Conservation (phyloP, 2,329 filamentous ascomycete genomes). For the Fusarium sublunatum region DNA sequence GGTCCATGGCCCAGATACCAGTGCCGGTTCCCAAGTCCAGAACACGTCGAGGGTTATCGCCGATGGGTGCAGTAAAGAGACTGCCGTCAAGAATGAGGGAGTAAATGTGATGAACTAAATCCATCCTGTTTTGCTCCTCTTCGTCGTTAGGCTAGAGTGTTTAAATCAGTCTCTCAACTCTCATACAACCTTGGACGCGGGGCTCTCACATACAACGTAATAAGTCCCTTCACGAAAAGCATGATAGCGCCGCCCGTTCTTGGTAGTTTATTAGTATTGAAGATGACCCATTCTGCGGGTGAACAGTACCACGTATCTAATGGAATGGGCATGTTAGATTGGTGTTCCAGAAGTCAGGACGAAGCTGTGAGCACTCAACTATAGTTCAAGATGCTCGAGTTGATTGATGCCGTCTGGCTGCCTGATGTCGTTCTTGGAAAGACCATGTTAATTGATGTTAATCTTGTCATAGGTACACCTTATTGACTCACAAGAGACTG, state of each 20-base stretch:
- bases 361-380: background rate
- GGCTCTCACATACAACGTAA: background rate
- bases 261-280: background rate
- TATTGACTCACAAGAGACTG: background rate
- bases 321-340: background rate
- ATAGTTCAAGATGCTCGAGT: conserved; percentile 1
- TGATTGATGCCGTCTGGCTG: background rate
- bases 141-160: conserved; percentile 15
- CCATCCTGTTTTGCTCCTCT: conserved; percentile 21
- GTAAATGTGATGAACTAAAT: conserved; percentile 21
- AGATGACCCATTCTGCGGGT: background rate
- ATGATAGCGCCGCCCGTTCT: conserved; percentile 7
- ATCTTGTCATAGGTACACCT: background rate
- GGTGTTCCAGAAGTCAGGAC: no score
- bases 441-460: background rate
- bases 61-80: conserved; percentile 8
- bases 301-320: background rate
- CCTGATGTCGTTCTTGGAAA: background rate
- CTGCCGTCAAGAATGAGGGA: conserved; percentile 5
- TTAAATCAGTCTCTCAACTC: background rate
- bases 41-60: conserved; percentile 1
- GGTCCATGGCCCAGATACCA: conserved; percentile 25
- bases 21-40: conserved; percentile 20
- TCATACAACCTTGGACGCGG: no score
- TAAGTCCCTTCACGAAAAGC: conserved; percentile 1